These are phyloP conservation scores for Tetratostichococcus sp. DNA, from an alignment of 139 green algal species.

Conservation along the genomic window DNA sequence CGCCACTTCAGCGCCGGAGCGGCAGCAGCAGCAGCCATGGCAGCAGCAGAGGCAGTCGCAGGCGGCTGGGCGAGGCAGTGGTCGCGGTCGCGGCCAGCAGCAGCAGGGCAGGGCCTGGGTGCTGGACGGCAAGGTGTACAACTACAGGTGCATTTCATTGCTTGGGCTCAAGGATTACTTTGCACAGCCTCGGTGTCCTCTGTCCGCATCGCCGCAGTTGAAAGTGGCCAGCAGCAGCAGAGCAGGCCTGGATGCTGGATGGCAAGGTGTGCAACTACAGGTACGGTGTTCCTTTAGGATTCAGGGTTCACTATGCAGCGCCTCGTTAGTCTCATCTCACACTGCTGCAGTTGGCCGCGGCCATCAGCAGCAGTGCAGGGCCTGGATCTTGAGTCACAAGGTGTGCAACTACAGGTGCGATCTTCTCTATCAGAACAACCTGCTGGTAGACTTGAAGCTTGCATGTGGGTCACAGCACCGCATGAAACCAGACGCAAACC, in stretches of 20 bases:
- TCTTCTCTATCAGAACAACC: too few species aligned
- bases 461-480: too few species aligned
- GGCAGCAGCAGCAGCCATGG: slow-evolving; percentile 7
- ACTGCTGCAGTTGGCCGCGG: too few species aligned
- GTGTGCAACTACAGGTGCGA: too few species aligned
- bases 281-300: too few species aligned
- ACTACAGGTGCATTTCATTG: slow-evolving; percentile 57
- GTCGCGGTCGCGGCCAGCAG: slow-evolving; percentile 2
- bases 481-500: too few species aligned
- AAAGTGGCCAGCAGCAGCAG: slow-evolving; percentile 10
- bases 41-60: neutral
- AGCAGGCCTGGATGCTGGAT: slow-evolving; percentile 64
- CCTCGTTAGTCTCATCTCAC: too few species aligned
- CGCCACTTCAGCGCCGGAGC: neutral
- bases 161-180: too few species aligned
- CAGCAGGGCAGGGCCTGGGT: slow-evolving; percentile 52
- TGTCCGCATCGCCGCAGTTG: too few species aligned
- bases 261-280: slow-evolving; percentile 79
- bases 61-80: neutral
- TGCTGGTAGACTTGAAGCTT: too few species aligned
- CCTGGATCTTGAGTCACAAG: slow-evolving; percentile 67
- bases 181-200: too few species aligned
- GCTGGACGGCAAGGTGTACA: slow-evolving; percentile 74
- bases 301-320: too few species aligned
- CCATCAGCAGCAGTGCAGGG: slow-evolving; percentile 16